Conservation (phyloP, 179 eudicot genomes). For the Beta corolliflora region DNA sequence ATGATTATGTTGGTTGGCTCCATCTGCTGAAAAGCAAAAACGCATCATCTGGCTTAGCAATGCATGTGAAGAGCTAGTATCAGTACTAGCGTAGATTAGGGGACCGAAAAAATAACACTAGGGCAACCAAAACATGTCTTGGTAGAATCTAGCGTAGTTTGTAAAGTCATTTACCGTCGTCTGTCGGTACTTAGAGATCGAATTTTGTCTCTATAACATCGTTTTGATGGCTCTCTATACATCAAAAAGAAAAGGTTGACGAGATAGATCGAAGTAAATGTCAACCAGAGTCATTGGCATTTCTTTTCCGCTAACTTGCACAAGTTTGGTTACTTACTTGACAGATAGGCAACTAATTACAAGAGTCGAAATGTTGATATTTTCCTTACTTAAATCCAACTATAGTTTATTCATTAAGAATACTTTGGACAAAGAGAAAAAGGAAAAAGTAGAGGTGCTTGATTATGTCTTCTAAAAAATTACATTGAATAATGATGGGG, state of each 20-base stretch:
- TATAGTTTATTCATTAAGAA: too few species aligned
- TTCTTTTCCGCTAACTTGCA: too few species aligned
- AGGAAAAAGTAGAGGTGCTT: not conserved
- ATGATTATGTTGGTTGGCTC: constrained; percentile 12
- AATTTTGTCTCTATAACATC: too few species aligned
- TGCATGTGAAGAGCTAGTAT: constrained; percentile 27
- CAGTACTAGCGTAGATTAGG: not conserved
- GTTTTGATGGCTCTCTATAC: too few species aligned
- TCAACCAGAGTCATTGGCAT: too few species aligned
- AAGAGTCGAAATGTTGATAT: not conserved
- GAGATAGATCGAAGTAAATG: too few species aligned
- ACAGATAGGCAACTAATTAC: too few species aligned
- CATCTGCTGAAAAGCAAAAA: constrained; percentile 1
- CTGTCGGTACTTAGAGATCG: too few species aligned
- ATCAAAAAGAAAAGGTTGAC: too few species aligned
- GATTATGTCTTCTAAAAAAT: constrained; percentile 1
- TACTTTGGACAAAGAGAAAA: not conserved
- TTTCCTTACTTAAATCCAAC: not conserved
- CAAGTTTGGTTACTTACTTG: not conserved
- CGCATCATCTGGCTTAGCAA: not conserved
- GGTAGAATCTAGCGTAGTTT: not conserved
- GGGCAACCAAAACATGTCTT: not conserved
- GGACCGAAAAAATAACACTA: not conserved
- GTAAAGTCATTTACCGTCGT: too few species aligned
- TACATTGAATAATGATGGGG: too few species aligned